Evolutionary conservation across 2,329 filamentous ascomycete species (phyloP), one percentile per base, ranked within the genome.

Genomic region (Penicillium sp.): DNA sequence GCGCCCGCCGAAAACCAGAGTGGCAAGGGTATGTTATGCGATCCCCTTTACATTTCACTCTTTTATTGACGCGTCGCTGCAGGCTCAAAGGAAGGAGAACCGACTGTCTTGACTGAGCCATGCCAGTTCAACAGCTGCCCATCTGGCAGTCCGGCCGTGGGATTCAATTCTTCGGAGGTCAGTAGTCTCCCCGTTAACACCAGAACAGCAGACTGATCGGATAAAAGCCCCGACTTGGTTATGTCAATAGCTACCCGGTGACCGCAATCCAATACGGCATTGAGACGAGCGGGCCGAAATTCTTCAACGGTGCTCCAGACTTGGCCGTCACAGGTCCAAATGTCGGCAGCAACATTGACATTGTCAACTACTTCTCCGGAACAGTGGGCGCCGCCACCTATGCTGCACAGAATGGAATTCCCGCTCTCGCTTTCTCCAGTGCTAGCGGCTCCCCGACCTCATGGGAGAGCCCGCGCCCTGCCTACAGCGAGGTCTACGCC

Each of bases 241-340:
- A 87, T 78, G 87, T 90, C 56, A 90, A 90, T 75, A 86, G 84
- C 0, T 89, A 77, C 72, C 86, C 87, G 0, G 84, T 84, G 2
- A 89, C 86, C 0, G 77, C 83, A 2, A 85, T 88, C 66, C 80
- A 82, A 55, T 81, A 83, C 68, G 87, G 86, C 37, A 83, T 89
- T 67, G 74, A 84, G 57, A 79, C 74, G 5, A 78, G 85, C 35
- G 81, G 78, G 0, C 79, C 81, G 0, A 73, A 77, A 39, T 74
- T 83, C 53, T 88, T 85, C 77, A 78, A 77, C 53, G 76, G 75
- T 5, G 67, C 70, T 1, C 81, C 85, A 0, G 86, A 89, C 50
- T 76, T 90, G 24, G 86, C 84, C n/a, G 81, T 89, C 2, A 69
- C 85, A 0, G 87, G 87, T 0, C 83, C 84, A 24, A 89, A 89